Evolutionary conservation across 805 yeast genomes (phyloP).

Genomic region (Candida tallmaniae): DNA sequence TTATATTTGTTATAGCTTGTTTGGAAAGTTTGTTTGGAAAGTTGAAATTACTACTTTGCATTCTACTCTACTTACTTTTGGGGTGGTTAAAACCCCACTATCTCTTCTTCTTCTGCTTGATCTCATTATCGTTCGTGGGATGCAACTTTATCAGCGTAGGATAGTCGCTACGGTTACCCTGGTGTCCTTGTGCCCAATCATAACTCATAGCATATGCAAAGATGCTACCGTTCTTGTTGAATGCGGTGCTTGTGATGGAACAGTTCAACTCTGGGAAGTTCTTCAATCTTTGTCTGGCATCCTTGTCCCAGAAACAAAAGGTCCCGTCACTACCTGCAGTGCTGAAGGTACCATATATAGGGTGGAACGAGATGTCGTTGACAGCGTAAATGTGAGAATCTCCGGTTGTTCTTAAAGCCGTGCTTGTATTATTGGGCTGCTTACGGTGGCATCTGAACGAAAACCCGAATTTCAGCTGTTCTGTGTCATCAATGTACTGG

Average conservation of each 20-base stretch:
- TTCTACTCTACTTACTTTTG: too few species aligned
- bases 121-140: conserved; percentile 81
- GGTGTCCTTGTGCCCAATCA: conserved; percentile 94
- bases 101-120: conserved; percentile 50
- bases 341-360: conserved; percentile 82
- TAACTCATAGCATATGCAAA: conserved; percentile 90
- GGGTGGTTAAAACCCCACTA: neutral
- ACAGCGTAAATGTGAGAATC: conserved; percentile 75
- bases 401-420: conserved; percentile 22
- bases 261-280: conserved; percentile 66
- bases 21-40: too few species aligned
- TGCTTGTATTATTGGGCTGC: conserved; percentile 31
- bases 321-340: conserved; percentile 96
- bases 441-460: conserved; percentile 95
- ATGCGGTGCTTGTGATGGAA: conserved; percentile 71
- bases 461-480: conserved; percentile 69
- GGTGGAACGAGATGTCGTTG: conserved; percentile 81
- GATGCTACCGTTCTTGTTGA: conserved; percentile 77
- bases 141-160: conserved; percentile 79
- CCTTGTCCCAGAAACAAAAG: conserved; percentile 94
- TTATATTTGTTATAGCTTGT: too few species aligned
- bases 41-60: too few species aligned
- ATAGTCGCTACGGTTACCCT: conserved; percentile 67
- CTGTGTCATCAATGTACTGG: conserved; percentile 82
- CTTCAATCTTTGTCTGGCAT: conserved; percentile 80